Evolutionary conservation across 805 yeast species (phyloP).

Genomic region (Nakazawaea pomicola): DNA sequence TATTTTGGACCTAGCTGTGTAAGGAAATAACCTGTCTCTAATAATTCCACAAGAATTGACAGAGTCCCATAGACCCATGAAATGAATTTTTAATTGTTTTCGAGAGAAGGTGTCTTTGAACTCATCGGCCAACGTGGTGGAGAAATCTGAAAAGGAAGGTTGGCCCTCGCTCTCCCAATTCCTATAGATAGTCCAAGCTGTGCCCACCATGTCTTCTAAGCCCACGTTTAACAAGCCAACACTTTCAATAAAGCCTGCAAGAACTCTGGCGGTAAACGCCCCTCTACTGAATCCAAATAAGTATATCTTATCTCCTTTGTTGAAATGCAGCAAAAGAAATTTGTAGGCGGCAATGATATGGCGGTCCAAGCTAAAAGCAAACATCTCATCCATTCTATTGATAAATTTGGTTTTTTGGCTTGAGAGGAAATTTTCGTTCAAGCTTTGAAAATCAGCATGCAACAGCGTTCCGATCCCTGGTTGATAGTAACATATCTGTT

Average conservation of each 20-base stretch:
- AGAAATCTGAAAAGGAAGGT: slow-evolving; percentile 39
- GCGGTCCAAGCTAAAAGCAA: slow-evolving; percentile 49
- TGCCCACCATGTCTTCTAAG: slow-evolving; percentile 46
- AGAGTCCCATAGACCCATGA: slow-evolving; percentile 68
- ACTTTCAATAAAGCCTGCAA: slow-evolving; percentile 60
- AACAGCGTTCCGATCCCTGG: slow-evolving; percentile 62
- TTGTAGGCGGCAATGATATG: slow-evolving; percentile 40
- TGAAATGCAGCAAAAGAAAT: slow-evolving; percentile 35
- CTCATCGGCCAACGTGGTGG: slow-evolving; percentile 43
- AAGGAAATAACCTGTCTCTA: slow-evolving; percentile 55
- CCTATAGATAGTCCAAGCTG: slow-evolving; percentile 61
- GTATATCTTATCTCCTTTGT: slow-evolving; percentile 44
- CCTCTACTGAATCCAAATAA: slow-evolving; percentile 63
- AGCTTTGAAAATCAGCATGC: slow-evolving; percentile 30
- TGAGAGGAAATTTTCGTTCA: slow-evolving; percentile 19
- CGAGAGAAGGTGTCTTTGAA: slow-evolving; percentile 52
- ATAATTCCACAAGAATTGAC: slow-evolving; percentile 62
- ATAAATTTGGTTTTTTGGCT: slow-evolving; percentile 12
- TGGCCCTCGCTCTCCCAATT: slow-evolving; percentile 60
- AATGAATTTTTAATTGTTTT: slow-evolving; percentile 39
- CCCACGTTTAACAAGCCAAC: slow-evolving; percentile 58
- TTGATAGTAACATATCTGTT: slow-evolving; percentile 60
- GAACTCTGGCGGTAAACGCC: slow-evolving; percentile 58
- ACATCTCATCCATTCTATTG: slow-evolving; percentile 33
- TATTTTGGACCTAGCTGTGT: slow-evolving; percentile 41